Base-by-base conservation (phyloP, 2,329 filamentous ascomycete genomes). In the Cladosporium austrohemisphaericum region DNA sequence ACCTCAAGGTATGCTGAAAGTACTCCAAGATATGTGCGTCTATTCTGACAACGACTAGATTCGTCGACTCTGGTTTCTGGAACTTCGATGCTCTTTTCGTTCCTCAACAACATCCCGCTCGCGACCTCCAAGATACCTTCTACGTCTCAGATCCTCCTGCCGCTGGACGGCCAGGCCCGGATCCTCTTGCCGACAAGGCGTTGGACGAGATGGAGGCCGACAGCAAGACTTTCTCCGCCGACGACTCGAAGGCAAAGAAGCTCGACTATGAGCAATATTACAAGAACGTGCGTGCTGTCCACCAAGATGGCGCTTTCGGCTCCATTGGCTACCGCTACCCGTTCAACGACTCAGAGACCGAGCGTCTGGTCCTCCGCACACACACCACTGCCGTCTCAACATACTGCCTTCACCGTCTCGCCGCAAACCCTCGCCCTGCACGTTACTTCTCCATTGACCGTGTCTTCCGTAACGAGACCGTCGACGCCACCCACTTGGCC, bases 391-490 rank as follows among this genome's bases (percentile, higher is more conserved):
- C 93, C 45, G 85, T 95, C 55, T 94, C 87, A 31, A 86, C 92
- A 22, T 88, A 88, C 63, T 89, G 95, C 76, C 81, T 98, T 57
- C 85, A 95, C 73, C 90, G 90, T 65, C 80, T 98, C 45, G 90
- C 93, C 22, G 80, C 85, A 50, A 80, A 86, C 65, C 90, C 88
- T 52, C 85, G 88, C 11, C 87, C 88, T 4, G 90, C 89, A n/a
- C 84, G 91, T 54, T 97, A 95, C 76, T 98, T 98, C 77, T 95
- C 89, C 54, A 98, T 98, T 67, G 93, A 98, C 71, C 84, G 93
- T 48, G 93, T 98, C 53, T 98, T 98, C 84, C 83, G 89, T 58
- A 98, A 98, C 70, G 93, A 98, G 72, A 89, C 89, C 2, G 91
- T 98, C 51, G 93, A 98, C 65, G 91, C 91, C 11, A 98, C 93